phyloP scores from a whole-genome alignment of 306 rosid species.

The Cucurbita argyrosperma region DNA sequence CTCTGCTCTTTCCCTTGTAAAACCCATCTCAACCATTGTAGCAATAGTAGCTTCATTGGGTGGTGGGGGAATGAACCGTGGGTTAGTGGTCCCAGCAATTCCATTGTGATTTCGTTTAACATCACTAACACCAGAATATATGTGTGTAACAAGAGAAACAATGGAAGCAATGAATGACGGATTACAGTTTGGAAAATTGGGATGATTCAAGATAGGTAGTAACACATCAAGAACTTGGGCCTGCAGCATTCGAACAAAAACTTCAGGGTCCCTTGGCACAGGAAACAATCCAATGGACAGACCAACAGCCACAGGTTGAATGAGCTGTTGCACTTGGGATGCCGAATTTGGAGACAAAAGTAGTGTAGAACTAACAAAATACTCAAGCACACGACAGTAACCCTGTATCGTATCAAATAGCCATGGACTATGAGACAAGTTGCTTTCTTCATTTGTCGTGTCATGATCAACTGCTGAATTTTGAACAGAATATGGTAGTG shows the following conservation, averaged over 20 bases:
- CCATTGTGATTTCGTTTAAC: conserved; percentile 69
- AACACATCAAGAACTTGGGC: conserved; percentile 88
- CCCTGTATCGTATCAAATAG: conserved; percentile 81
- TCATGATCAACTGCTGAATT: conserved; percentile 39
- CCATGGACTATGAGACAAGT: conserved; percentile 62
- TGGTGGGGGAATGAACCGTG: conserved; percentile 66
- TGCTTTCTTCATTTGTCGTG: conserved; percentile 55
- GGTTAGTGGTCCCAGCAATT: conserved; percentile 53
- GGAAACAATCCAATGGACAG: conserved; percentile 93
- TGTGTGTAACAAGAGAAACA: conserved; percentile 75
- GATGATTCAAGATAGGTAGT: conserved; percentile 87
- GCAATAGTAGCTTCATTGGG: conserved; percentile 86
- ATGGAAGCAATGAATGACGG: conserved; percentile 73
- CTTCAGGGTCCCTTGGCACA: conserved; percentile 95
- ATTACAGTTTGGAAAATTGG: conserved; percentile 61
- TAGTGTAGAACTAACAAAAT: conserved; percentile 83
- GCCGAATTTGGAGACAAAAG: conserved; percentile 75
- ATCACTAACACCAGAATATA: conserved; percentile 94
- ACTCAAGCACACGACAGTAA: conserved; percentile 76
- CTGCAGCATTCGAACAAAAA: conserved; percentile 90
- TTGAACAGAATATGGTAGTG: conserved; percentile 45
- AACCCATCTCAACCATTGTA: conserved; percentile 94
- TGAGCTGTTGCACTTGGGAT: conserved; percentile 82
- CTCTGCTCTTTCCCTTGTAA: conserved; percentile 95
- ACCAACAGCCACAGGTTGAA: conserved; percentile 94